Conservation (phyloP, 2,329 filamentous ascomycete genomes). For the Colletotrichum liaoningense region DNA sequence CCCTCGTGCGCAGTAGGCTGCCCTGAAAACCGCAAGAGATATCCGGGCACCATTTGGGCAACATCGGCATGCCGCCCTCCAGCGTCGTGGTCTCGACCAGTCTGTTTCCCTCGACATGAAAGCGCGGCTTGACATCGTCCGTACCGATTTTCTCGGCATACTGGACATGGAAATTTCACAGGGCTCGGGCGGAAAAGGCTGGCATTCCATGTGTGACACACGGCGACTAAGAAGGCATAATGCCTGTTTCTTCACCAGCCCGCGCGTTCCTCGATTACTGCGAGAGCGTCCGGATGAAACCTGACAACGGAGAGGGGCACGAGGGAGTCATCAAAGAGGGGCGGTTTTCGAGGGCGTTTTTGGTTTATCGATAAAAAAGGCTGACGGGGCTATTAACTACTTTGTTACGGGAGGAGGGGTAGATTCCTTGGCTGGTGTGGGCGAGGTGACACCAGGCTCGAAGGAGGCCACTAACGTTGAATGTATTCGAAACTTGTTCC, state of each 20-base stretch:
- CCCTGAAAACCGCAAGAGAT: background rate
- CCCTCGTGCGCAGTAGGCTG: background rate
- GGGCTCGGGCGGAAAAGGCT: background rate
- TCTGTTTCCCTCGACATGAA: background rate
- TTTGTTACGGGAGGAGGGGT: constrained; percentile 23
- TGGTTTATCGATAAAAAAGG: constrained; percentile 13
- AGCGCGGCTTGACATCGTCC: constrained; percentile 11
- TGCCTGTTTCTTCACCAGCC: constrained; percentile 5
- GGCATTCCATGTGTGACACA: background rate
- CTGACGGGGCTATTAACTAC: background rate
- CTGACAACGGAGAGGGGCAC: constrained; percentile 3
- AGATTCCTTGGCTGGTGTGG: constrained; percentile 20
- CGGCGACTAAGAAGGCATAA: background rate
- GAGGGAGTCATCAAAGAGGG: constrained; percentile 4
- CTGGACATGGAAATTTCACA: background rate
- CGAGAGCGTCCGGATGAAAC: constrained; percentile 16
- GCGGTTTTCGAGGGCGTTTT: background rate
- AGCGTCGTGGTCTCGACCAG: background rate
- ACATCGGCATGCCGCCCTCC: background rate
- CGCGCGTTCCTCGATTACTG: background rate
- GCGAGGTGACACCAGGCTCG: constrained; percentile 17
- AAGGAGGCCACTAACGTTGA: background rate
- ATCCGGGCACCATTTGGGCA: too few relatives aligned
- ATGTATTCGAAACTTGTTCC: constrained; percentile 25
- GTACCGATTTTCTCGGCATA: background rate